A percentile compares a stretch with the other conserved stretches of the same genome.
These are phyloP conservation scores for Toxoplasma gondii DNA, from an alignment of 169 alveolate species.

Conservation along the genomic window DNA sequence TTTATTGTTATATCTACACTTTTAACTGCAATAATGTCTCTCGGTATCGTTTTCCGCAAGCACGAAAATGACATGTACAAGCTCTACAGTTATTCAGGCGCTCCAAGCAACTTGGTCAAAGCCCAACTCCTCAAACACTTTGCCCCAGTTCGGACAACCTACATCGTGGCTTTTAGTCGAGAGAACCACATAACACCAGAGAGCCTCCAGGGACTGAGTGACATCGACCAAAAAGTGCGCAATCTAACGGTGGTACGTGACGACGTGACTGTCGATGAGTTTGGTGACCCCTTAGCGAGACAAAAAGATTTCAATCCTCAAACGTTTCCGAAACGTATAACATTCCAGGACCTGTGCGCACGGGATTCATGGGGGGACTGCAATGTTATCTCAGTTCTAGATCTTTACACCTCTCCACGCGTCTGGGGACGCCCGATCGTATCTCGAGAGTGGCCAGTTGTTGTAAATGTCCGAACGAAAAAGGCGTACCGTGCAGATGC, in stretches of 20 bases:
- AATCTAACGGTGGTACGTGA: constrained; percentile 24
- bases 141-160: constrained; percentile 14
- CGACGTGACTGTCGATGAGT: constrained; percentile 43
- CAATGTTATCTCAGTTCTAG: constrained; percentile 72
- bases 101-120: constrained; percentile 38
- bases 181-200: neutral
- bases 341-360: constrained; percentile 71
- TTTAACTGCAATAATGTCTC: constrained; percentile 41
- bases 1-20: constrained; percentile 12
- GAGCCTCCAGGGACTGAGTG: constrained; percentile 5
- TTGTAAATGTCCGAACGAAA: constrained; percentile 15
- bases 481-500: constrained; percentile 48
- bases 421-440: constrained; percentile 56
- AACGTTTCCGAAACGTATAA: constrained; percentile 9
- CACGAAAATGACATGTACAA: constrained; percentile 54
- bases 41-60: constrained; percentile 51
- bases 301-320: neutral
- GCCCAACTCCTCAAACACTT: neutral
- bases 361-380: constrained; percentile 75
- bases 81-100: constrained; percentile 56
- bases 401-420: constrained; percentile 62
- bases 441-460: constrained; percentile 51
- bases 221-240: neutral
- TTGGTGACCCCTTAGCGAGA: constrained; percentile 21
- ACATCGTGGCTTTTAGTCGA: constrained; percentile 3